Evolutionary conservation across 345 rosid species (phyloP).

Genomic region (Gynandropsis gynandra): DNA sequence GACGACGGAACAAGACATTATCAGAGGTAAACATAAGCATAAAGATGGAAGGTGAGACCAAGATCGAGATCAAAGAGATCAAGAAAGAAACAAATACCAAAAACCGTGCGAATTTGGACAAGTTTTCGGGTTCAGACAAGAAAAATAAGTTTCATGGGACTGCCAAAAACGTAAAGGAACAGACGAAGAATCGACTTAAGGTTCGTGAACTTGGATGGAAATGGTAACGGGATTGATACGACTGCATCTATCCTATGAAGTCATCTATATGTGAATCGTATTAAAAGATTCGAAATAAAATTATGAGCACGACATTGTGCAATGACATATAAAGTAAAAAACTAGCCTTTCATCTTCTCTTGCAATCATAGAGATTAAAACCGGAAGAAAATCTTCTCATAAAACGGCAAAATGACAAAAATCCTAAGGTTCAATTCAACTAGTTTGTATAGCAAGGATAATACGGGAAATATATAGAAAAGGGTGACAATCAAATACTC

Average conservation of each 20-base stretch:
- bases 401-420: not conserved
- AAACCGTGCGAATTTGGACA: conserved; percentile 26
- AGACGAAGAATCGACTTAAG: conserved; percentile 22
- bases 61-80: conserved; percentile 55
- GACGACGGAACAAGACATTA: conserved; percentile 26
- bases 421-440: conserved; percentile 1
- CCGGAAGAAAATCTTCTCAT: not conserved
- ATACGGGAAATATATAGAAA: conserved; percentile 5
- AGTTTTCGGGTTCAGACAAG: conserved; percentile 31
- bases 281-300: conserved; percentile 5
- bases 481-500: conserved; percentile 9
- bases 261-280: conserved; percentile 16
- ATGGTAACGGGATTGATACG: conserved; percentile 28
- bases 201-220: conserved; percentile 37
- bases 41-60: conserved; percentile 61
- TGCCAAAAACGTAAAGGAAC: conserved; percentile 18
- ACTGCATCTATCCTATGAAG: not conserved
- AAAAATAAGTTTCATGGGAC: conserved; percentile 36
- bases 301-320: conserved; percentile 8
- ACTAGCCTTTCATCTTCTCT: conserved; percentile 9
- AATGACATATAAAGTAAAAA: conserved; percentile 12
- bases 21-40: conserved; percentile 56
- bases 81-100: conserved; percentile 30
- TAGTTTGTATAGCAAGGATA: not conserved
- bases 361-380: conserved; percentile 19